Conservation (phyloP, 2,329 filamentous ascomycete genomes). For the Huntiella savannae region DNA sequence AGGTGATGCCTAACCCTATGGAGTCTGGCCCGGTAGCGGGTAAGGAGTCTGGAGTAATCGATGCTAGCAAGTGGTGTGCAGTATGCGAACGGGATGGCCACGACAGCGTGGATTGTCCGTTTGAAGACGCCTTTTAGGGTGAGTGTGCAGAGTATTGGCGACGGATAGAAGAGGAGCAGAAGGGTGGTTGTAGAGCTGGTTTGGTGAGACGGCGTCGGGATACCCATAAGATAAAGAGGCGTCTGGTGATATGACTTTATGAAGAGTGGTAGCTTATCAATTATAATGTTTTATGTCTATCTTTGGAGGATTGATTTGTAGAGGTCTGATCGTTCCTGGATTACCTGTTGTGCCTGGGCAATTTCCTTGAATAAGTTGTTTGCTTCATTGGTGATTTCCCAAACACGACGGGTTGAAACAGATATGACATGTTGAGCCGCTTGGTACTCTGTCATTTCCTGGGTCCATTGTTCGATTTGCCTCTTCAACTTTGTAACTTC, state of each 20-base stretch:
- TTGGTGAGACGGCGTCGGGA: not conserved
- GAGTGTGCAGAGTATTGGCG: not conserved
- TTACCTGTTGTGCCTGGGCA: too few relatives aligned
- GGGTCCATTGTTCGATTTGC: too few relatives aligned
- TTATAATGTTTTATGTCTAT: not conserved
- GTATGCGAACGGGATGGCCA: constrained; percentile 92
- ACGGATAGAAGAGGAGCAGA: not conserved
- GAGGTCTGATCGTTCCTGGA: too few relatives aligned
- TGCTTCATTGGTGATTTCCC: too few relatives aligned
- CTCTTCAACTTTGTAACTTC: too few relatives aligned
- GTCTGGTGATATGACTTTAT: not conserved
- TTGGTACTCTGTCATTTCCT: too few relatives aligned
- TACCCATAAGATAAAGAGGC: not conserved
- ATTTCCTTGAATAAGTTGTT: too few relatives aligned
- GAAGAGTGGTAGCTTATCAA: too few relatives aligned
- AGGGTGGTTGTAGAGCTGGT: not conserved
- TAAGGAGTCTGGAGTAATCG: constrained; percentile 58
- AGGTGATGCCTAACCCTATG: constrained; percentile 40
- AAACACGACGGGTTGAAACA: too few relatives aligned
- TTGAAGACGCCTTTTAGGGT: constrained; percentile 57
- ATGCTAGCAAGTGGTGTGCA: constrained; percentile 88
- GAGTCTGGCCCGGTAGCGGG: constrained; percentile 53
- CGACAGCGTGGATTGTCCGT: constrained; percentile 84
- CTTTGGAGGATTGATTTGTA: too few relatives aligned
- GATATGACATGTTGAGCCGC: too few relatives aligned